These are phyloP conservation scores for Ceratobasidium sp. DNA, from an alignment of 1,284 basidiomycete genomes.

Conservation along the genomic window DNA sequence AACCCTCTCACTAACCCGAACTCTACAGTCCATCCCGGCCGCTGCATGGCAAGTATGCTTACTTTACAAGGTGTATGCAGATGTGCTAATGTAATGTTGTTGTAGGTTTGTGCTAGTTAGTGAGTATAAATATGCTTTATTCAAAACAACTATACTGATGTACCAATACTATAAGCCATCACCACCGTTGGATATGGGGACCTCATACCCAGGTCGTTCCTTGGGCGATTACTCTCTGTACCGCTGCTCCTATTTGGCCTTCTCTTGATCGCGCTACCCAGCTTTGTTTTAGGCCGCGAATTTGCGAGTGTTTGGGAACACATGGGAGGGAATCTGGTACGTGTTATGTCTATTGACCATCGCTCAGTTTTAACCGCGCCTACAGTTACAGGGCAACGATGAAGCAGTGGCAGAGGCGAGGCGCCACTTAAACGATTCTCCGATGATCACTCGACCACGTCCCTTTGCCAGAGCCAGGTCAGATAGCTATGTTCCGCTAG, in stretches of 20 bases:
- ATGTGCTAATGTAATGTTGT: conserved; percentile 54
- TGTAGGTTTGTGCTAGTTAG: conserved; percentile 65
- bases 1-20: conserved; percentile 20
- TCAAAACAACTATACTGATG: background rate
- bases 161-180: conserved; percentile 63
- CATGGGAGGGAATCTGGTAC: conserved; percentile 56
- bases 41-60: conserved; percentile 67
- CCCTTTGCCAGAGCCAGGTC: conserved; percentile 16
- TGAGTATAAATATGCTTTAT: conserved; percentile 56
- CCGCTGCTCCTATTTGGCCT: conserved; percentile 87
- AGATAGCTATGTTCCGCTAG: conserved; percentile 12
- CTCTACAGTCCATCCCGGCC: conserved; percentile 74
- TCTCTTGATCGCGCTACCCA: conserved; percentile 85
- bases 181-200: conserved; percentile 75
- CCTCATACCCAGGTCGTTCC: conserved; percentile 58
- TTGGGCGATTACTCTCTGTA: conserved; percentile 83
- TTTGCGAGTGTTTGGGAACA: conserved; percentile 89
- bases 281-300: conserved; percentile 87
- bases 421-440: conserved; percentile 26
- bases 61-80: background rate
- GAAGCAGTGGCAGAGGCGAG: conserved; percentile 22
- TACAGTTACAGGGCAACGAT: conserved; percentile 6
- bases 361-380: background rate
- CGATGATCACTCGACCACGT: background rate
- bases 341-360: background rate